A percentile compares a stretch with the other conserved stretches of the same genome.
phyloP scores from a whole-genome alignment of 805 yeast genomes.

The Starmerella ratchasimensis region DNA sequence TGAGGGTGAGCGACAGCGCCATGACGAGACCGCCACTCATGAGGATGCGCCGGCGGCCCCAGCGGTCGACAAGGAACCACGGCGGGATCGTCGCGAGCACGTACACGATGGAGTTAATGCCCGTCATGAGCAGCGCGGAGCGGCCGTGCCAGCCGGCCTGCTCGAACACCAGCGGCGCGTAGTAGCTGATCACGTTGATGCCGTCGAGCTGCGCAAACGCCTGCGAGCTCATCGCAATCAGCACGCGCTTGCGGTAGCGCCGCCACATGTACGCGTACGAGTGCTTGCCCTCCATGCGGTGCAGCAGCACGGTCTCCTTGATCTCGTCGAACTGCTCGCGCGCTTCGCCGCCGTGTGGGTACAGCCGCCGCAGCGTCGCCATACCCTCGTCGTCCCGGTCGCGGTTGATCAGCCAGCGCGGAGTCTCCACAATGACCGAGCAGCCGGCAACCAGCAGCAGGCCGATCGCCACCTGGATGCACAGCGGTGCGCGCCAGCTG shows the following conservation, averaged over 20 bases:
- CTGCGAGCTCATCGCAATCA: slow-evolving; percentile 82
- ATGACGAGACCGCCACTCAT: slow-evolving; percentile 66
- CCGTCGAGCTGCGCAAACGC: slow-evolving; percentile 91
- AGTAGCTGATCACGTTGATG: slow-evolving; percentile 81
- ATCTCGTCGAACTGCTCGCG: slow-evolving; percentile 62
- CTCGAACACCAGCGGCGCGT: slow-evolving; percentile 88
- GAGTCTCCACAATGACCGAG: slow-evolving; percentile 69
- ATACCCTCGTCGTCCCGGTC: slow-evolving; percentile 71
- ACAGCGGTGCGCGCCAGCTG: slow-evolving; percentile 70
- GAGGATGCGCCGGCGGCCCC: slow-evolving; percentile 85
- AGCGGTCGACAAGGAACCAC: slow-evolving; percentile 76
- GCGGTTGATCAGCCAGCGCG: slow-evolving; percentile 77
- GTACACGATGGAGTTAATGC: slow-evolving; percentile 53
- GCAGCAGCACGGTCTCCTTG: slow-evolving; percentile 63
- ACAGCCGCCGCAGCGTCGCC: slow-evolving; percentile 69
- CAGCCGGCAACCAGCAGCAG: slow-evolving; percentile 56
- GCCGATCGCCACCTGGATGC: slow-evolving; percentile 66
- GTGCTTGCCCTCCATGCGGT: slow-evolving; percentile 67
- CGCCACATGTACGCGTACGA: slow-evolving; percentile 64
- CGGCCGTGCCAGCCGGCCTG: slow-evolving; percentile 91
- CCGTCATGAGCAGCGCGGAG: slow-evolving; percentile 81
- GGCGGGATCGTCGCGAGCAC: slow-evolving; percentile 66
- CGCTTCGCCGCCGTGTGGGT: slow-evolving; percentile 47
- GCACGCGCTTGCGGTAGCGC: slow-evolving; percentile 59
- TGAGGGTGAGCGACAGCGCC: slow-evolving; percentile 55